phyloP scores from a whole-genome alignment of 805 yeast species.

The Brettanomyces bruxellensis region DNA sequence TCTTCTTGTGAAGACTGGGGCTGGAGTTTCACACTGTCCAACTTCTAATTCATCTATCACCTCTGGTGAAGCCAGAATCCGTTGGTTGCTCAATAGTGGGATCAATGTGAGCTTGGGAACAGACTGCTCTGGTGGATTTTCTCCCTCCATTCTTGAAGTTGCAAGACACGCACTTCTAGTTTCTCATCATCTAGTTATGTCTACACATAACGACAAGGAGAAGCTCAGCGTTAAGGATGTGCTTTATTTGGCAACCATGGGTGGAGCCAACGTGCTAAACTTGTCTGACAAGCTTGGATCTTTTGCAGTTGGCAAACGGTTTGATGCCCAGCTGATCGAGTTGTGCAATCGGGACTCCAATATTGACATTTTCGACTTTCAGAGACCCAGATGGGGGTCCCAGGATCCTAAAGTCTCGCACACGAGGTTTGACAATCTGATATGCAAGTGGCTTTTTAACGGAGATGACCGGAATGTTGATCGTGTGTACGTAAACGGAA shows the following conservation, averaged over 20 bases:
- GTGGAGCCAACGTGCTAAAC: constrained; percentile 76
- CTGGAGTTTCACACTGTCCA: constrained; percentile 91
- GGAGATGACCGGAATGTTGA: constrained; percentile 90
- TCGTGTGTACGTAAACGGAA: constrained; percentile 79
- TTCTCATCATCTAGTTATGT: constrained; percentile 63
- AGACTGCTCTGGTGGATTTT: constrained; percentile 71
- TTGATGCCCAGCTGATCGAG: constrained; percentile 77
- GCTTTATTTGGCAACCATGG: constrained; percentile 73
- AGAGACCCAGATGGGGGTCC: constrained; percentile 32
- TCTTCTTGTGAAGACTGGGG: constrained; percentile 40
- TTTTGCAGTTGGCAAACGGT: constrained; percentile 68
- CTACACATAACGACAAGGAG: constrained; percentile 31
- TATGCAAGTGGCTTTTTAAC: constrained; percentile 85
- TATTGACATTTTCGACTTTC: constrained; percentile 74
- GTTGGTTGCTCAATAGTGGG: constrained; percentile 52
- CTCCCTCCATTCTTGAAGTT: constrained; percentile 53
- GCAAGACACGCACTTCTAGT: constrained; percentile 67
- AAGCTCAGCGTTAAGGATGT: constrained; percentile 63
- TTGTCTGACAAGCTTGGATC: constrained; percentile 53
- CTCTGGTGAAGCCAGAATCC: constrained; percentile 83
- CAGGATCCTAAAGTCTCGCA: constrained; percentile 7
- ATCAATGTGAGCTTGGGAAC: constrained; percentile 78
- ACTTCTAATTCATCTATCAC: constrained; percentile 81
- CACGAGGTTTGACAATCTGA: constrained; percentile 40
- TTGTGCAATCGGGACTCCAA: constrained; percentile 43